Evolutionary conservation across 768 basidiomycete genomes (phyloP), one percentile per base, ranked within the genome.

Genomic region (Melanogaster broomeanus): DNA sequence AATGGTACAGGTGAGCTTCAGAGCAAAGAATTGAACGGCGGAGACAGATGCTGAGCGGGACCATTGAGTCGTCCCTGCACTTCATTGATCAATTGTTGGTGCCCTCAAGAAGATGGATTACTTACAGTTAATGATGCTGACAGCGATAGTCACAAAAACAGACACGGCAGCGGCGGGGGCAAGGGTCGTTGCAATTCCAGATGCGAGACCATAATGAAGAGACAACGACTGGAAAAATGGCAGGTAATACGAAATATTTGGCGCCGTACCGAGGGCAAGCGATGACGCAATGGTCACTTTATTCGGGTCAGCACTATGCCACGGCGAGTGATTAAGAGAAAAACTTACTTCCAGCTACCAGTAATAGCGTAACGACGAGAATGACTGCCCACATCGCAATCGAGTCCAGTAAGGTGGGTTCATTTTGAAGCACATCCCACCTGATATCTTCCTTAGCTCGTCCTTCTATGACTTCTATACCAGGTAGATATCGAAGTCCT

Each of bases 391-490:
- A 89, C 56, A 87, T 79, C 3, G 77, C 75, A 27, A 75, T 51
- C 19, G 65, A 64, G 56, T 82, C 79, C 52, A 79, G 53, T 43
- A 64, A 48, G 31, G 71, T 77, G 34, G 79, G 72, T 64, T 82
- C 78, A 53, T 79, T 75, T 66, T 88, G 87, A 43, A 92, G 70
- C 22, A 88, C 82, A 51, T 85, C 82, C 89, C 90, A 93, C 48
- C 86, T 71, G 31, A 93, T 82, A 64, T 92, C 90, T 61, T 92
- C 89, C 66, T 88, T 90, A 13, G 88, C 85, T 52, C 87, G 72
- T 2, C 90, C 90, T 62, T 89, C 85, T 21, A 93, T 90, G 31
- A 87, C 70, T 62, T 87, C 72, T 6, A 87, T 67, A 2, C 83
- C 82, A 27, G 82, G 82, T 24, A 92, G 64, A 57, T 76, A 78